Evolutionary conservation across 257 asterid genomes (phyloP).

Genomic region (Solanum megistacrolobum): DNA sequence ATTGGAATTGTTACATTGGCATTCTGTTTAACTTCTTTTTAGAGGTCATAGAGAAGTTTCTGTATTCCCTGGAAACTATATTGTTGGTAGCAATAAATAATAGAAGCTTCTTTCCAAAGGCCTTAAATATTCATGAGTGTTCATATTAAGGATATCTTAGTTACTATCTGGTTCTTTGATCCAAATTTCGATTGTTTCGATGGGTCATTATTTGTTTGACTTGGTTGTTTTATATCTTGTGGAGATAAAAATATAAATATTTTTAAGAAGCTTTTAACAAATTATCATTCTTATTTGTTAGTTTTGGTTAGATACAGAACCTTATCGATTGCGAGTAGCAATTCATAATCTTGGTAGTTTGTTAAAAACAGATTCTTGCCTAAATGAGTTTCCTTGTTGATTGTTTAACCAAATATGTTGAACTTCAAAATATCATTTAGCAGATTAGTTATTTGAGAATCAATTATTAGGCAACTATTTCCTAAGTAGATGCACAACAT

Average conservation of each 20-base stretch:
- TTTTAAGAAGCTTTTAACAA: not conserved
- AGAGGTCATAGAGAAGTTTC: not conserved
- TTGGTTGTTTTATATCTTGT: not conserved
- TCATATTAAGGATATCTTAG: not conserved
- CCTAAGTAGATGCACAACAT: too few relatives aligned
- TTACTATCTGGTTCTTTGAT: not conserved
- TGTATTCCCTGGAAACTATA: not conserved
- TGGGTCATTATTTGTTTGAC: not conserved
- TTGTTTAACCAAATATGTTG: too few relatives aligned
- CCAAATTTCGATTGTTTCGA: not conserved
- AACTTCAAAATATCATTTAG: too few relatives aligned
- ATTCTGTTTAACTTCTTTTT: not conserved
- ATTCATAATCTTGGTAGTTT: not conserved
- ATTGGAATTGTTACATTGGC: not conserved
- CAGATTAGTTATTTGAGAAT: too few relatives aligned
- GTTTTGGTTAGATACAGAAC: not conserved
- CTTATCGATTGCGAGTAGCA: not conserved
- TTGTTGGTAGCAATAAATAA: not conserved
- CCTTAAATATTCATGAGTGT: not conserved
- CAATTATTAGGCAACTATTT: too few relatives aligned
- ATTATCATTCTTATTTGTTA: not conserved
- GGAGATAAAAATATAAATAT: not conserved
- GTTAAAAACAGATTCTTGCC: too few relatives aligned
- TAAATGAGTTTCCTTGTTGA: too few relatives aligned
- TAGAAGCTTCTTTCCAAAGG: not conserved